Evolutionary conservation across 257 asterid species (phyloP).

Genomic region (Gentiana macrophylla): DNA sequence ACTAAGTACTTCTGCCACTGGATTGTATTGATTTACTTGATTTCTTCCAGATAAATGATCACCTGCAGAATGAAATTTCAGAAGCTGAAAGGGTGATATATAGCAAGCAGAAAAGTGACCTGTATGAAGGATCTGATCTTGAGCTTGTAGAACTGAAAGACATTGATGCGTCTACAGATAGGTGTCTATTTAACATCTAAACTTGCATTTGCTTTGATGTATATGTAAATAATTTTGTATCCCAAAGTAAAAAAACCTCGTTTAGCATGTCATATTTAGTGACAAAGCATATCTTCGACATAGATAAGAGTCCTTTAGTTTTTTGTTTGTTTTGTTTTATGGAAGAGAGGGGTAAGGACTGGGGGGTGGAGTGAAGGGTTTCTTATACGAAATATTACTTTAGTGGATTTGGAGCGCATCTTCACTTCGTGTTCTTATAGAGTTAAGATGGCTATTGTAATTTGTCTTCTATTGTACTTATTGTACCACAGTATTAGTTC

Average conservation of each 20-base stretch:
- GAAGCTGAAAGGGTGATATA: constrained; percentile 23
- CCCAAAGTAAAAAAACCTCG: not conserved
- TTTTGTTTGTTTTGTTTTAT: too few species aligned
- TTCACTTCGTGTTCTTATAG: too few species aligned
- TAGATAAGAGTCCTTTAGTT: not conserved
- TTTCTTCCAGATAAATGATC: constrained; percentile 16
- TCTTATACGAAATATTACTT: too few species aligned
- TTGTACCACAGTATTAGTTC: not conserved
- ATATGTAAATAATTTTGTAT: too few species aligned
- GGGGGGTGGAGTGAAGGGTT: too few species aligned
- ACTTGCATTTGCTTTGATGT: too few species aligned
- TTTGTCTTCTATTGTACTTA: not conserved
- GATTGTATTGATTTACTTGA: not conserved
- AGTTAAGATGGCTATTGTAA: too few species aligned
- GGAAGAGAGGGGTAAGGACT: too few species aligned
- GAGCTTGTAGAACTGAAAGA: constrained; percentile 23
- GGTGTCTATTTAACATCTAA: too few species aligned
- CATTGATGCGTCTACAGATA: constrained; percentile 8
- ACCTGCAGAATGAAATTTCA: constrained; percentile 16
- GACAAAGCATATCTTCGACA: not conserved
- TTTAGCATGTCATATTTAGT: not conserved
- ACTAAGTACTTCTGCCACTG: not conserved
- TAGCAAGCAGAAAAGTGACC: constrained; percentile 21
- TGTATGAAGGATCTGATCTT: constrained; percentile 22
- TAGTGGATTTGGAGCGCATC: too few species aligned